These are phyloP conservation scores for Rhodamnia rubescens DNA, from an alignment of 345 rosid genomes.

Conservation along the genomic window DNA sequence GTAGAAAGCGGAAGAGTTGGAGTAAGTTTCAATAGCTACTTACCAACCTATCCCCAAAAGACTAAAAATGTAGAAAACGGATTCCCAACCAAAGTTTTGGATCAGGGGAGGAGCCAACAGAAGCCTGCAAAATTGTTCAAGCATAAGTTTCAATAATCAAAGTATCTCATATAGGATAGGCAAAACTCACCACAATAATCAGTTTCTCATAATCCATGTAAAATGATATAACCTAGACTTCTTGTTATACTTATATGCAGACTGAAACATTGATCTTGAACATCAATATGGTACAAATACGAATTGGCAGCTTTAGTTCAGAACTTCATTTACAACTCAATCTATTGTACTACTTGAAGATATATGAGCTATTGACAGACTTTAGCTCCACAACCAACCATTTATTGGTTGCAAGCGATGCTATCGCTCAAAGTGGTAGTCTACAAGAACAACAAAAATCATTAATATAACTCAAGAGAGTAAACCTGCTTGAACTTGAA, in stretches of 20 bases:
- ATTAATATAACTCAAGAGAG: background rate
- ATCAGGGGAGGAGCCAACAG: slow-evolving; percentile 89
- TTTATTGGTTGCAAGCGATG: background rate
- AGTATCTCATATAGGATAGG: background rate
- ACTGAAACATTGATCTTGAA: background rate
- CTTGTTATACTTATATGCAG: background rate
- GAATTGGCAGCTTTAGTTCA: background rate
- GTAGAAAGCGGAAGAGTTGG: background rate
- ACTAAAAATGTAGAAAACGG: slow-evolving; percentile 79
- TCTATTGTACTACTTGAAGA: background rate
- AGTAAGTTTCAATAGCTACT: slow-evolving; percentile 7
- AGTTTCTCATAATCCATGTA: background rate
- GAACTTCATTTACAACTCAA: background rate
- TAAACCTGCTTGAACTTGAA: background rate
- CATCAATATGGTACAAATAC: background rate
- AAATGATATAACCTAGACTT: background rate
- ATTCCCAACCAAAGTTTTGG: slow-evolving; percentile 82
- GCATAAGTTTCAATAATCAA: background rate
- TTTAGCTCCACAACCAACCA: background rate
- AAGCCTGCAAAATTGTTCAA: slow-evolving; percentile 47
- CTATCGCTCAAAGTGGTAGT: background rate
- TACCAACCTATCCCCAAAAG: slow-evolving; percentile 76
- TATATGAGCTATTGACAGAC: background rate
- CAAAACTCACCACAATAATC: background rate
- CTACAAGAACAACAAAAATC: background rate